Base-by-base conservation (phyloP, 805 yeast species). In the Candida coquimbonensis region DNA sequence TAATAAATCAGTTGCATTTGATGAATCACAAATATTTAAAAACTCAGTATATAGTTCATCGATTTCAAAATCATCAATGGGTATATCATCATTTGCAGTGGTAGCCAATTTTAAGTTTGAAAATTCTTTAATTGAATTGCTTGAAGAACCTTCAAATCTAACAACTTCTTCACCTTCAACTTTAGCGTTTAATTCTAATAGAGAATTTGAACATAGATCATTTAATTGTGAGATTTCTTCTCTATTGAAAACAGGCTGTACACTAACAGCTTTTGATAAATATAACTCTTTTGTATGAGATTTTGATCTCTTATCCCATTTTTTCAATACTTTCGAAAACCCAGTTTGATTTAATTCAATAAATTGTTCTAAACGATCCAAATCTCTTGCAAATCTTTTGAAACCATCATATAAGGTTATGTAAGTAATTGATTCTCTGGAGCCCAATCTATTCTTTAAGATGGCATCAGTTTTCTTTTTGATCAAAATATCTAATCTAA, bases 241-340 rank as follows among this genome's bases (percentile, higher is more conserved):
- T 51, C 95, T 78, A 59, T 93, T 95, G 67, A 93, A 93, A 12
- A 91, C 95, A 0, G 99, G 98, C 64, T 93, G 99, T 7, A 93
- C 96, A 50, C 87, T 88, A 13, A 93, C 96, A 0, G 96, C 96
- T 0, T 96, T 84, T 29, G 88, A 81, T 41, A 93, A 73, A 61
- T 90, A 93, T 43, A 93, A 72, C 61, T 93, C 99, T 60, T 90
- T 89, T 7, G 96, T 89, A 54, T 87, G 95, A 3, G 96, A 87
- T 59, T 91, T 89, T 21, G 96, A 88, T 50, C 97, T 73, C 65
- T 93, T 93, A 66, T 93, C 99, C 99, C 99, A 93, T 68, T 93
- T 93, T 64, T 93, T 93, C 57, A 93, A 76, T 27, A 88, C 97
- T 66, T 93, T 93, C 21, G 95, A 82, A 65, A 93, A 93, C 13